These are phyloP conservation scores for Casuarina equisetifolia DNA, from an alignment of 306 rosid species.

Conservation along the genomic window DNA sequence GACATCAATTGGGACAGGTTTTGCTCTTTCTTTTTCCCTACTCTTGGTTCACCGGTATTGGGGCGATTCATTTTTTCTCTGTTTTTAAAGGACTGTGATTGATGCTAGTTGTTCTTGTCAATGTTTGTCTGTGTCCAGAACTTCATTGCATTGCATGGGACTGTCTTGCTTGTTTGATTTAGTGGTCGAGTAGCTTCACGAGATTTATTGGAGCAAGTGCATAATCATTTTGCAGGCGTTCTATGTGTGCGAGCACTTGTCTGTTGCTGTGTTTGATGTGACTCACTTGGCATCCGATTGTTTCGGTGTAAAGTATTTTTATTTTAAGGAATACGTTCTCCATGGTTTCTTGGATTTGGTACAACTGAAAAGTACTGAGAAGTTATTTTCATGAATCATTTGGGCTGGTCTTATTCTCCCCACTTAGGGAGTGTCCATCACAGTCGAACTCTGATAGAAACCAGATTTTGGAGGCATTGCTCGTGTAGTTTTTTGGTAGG, in stretches of 20 bases:
- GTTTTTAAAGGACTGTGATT: background rate
- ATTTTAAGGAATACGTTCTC: background rate
- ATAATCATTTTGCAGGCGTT: no score
- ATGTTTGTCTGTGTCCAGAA: background rate
- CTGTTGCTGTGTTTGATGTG: no score
- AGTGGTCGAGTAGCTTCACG: no score
- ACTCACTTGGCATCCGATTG: no score
- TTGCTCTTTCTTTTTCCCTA: background rate
- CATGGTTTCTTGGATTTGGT: background rate
- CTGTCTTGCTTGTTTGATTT: background rate
- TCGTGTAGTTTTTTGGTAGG: background rate
- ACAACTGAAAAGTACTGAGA: background rate
- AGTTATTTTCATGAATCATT: background rate
- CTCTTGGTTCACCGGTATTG: no score
- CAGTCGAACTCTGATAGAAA: background rate
- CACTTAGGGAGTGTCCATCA: background rate
- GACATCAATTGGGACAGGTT: constrained; percentile 89
- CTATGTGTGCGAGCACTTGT: no score
- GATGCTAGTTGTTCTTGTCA: background rate
- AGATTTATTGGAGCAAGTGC: no score
- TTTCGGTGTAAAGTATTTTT: no score
- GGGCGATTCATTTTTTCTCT: background rate
- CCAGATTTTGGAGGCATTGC: background rate
- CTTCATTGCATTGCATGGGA: background rate
- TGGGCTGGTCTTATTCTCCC: background rate